Evolutionary conservation across 768 basidiomycete genomes (phyloP).

Genomic region (Leccinum boreale): DNA sequence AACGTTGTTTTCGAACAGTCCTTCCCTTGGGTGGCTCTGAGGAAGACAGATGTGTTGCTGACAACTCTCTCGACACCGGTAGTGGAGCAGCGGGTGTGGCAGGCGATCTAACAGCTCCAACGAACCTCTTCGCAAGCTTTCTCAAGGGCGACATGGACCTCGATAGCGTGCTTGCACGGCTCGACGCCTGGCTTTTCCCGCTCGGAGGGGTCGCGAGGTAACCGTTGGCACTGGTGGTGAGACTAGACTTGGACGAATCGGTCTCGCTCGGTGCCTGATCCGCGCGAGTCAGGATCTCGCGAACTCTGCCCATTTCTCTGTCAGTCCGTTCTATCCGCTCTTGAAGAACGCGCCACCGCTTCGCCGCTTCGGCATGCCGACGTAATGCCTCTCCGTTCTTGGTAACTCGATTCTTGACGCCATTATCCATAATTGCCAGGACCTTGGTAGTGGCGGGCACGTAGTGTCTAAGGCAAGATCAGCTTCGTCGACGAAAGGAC

Average conservation of each 20-base stretch:
- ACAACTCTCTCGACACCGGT: constrained; percentile 40
- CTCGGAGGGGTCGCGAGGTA: constrained; percentile 66
- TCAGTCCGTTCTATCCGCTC: constrained; percentile 82
- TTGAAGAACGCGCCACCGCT: constrained; percentile 77
- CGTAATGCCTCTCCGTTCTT: constrained; percentile 96
- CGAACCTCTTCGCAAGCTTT: constrained; percentile 71
- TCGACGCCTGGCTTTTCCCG: constrained; percentile 40
- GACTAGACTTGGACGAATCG: constrained; percentile 66
- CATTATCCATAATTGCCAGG: constrained; percentile 90
- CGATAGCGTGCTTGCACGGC: constrained; percentile 46
- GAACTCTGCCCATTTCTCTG: constrained; percentile 72
- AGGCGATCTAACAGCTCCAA: constrained; percentile 42
- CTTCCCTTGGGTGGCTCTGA: constrained; percentile 48
- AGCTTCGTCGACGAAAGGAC: constrained; percentile 9
- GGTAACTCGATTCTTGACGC: constrained; percentile 87
- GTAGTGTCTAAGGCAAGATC: constrained; percentile 65
- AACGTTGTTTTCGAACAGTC: constrained; percentile 50
- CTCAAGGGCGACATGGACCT: constrained; percentile 79
- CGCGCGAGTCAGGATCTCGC: constrained; percentile 49
- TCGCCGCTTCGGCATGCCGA: constrained; percentile 83
- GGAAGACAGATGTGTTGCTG: constrained; percentile 39
- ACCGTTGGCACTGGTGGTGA: constrained; percentile 44
- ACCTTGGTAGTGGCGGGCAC: constrained; percentile 92
- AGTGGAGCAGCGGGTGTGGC: constrained; percentile 44
- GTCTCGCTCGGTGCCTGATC: constrained; percentile 62